Evolutionary conservation across 768 basidiomycete species (phyloP).

Genomic region (Holtermannia corniformis): DNA sequence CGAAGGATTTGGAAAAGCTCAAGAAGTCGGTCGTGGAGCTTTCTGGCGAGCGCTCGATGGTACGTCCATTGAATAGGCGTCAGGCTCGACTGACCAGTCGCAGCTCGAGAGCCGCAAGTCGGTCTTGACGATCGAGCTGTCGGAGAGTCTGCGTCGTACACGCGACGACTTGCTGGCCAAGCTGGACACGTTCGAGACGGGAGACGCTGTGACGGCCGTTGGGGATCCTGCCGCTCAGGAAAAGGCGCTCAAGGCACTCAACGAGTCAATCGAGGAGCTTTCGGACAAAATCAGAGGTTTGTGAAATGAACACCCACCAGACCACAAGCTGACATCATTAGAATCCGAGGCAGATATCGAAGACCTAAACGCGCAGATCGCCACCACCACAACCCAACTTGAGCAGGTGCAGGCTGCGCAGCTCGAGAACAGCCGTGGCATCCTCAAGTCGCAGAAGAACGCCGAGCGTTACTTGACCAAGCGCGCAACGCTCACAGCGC

Average conservation of each 20-base stretch:
- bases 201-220: conserved; percentile 40
- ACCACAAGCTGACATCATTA: conserved; percentile 36
- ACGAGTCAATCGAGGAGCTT: conserved; percentile 56
- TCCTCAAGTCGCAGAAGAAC: conserved; percentile 87
- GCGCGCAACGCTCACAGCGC: conserved; percentile 66
- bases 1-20: conserved; percentile 64
- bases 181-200: conserved; percentile 58
- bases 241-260: conserved; percentile 61
- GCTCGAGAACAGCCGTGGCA: conserved; percentile 70
- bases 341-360: conserved; percentile 51
- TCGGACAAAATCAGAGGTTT: conserved; percentile 50
- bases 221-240: conserved; percentile 47
- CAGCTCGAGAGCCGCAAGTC: conserved; percentile 70
- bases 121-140: conserved; percentile 80
- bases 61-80: conserved; percentile 40
- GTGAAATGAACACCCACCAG: no score
- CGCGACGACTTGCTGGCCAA: conserved; percentile 67
- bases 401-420: conserved; percentile 76
- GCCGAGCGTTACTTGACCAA: conserved; percentile 92
- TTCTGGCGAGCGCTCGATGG: conserved; percentile 60
- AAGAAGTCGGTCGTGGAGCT: conserved; percentile 63
- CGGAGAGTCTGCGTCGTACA: conserved; percentile 72
- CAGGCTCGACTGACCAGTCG: not conserved
- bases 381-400: conserved; percentile 44
- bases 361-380: conserved; percentile 48